Base-by-base conservation (phyloP, 1,284 basidiomycete species). In the Mycena citricolor region DNA sequence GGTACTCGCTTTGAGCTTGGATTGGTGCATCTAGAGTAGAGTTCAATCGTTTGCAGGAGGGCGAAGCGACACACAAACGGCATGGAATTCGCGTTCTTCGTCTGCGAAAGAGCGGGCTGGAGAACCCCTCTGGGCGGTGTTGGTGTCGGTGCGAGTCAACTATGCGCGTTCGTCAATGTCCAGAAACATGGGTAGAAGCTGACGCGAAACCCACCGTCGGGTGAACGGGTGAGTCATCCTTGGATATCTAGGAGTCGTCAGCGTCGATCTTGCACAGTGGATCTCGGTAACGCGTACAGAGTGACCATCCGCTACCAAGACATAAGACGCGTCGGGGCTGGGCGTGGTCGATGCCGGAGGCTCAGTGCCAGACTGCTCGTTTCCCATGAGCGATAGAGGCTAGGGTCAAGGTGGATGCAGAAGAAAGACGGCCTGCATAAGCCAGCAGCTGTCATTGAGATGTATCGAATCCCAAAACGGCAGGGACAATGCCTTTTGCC, bases 141-240 rank as follows among this genome's bases (percentile, higher is more conserved):
- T 52, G 20, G 51, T 46, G 47, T 52, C 51, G 7, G 51, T 46
- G 29, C 51, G 51, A 22, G 19, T 35, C 29, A 46, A 14, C 51
- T 52, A 37, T 8, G 39, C 20, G 21, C 8, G 10, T 26, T 13
- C 36, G 20, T 17, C 8, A 17, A 38, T n/a, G n/a, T n/a, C n/a
- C n/a, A n/a, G n/a, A n/a, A n/a, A n/a, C n/a, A n/a, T n/a, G n/a
- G n/a, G n/a, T n/a, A 22, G 24, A 8, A 38, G 20, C 14, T 16
- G 16, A 26, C 36, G 19, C 19, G 12, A 21, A 35, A 14, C 8
- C 8, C 8, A 38, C 36, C 25, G 13, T 38, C 13, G 36, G 36
- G 12, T 38, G 36, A 26, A 38, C 22, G n/a, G 36, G 36, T 6
- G 21, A 25, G 20, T 38, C 36, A 26, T 17, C 8, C 14, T 38